Percentiles rank a stretch among this genome's conserved stretches.
Evolutionary conservation across 129 eudicot genomes (phyloP).

Genomic region (Rutidosis leptorrhynchoides): DNA sequence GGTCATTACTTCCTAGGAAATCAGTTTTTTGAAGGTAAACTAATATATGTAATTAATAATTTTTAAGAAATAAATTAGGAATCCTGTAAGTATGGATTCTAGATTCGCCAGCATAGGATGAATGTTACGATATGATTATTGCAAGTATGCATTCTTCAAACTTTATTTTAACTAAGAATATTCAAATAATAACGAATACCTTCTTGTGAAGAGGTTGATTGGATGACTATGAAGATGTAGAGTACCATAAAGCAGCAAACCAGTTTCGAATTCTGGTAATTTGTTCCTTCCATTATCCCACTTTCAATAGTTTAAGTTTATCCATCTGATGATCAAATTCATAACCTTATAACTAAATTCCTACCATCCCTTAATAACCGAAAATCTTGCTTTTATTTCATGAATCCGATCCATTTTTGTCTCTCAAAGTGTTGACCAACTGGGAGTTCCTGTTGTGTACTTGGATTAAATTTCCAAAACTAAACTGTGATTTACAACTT

Average conservation of each 20-base stretch:
- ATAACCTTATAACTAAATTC: slow-evolving; percentile 12
- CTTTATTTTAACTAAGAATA: not conserved
- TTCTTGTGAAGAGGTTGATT: slow-evolving; percentile 50
- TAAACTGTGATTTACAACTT: not conserved
- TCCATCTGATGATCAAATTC: slow-evolving; percentile 44
- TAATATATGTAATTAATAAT: not conserved
- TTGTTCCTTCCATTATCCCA: slow-evolving; percentile 53
- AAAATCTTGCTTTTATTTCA: slow-evolving; percentile 13
- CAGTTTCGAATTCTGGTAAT: slow-evolving; percentile 32
- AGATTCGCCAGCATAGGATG: too few species aligned
- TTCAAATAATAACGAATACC: slow-evolving; percentile 33
- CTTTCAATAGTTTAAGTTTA: slow-evolving; percentile 21
- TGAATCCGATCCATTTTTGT: slow-evolving; percentile 27
- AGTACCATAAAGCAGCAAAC: slow-evolving; percentile 38
- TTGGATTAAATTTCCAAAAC: slow-evolving; percentile 21
- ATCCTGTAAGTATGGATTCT: too few species aligned
- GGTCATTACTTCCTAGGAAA: too few species aligned
- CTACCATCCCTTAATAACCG: slow-evolving; percentile 19
- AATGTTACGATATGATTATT: too few species aligned
- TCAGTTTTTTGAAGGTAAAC: too few species aligned
- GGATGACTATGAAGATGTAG: slow-evolving; percentile 40
- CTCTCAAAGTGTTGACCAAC: slow-evolving; percentile 24
- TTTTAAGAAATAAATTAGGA: not conserved
- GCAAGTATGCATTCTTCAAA: too few species aligned
- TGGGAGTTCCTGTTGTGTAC: slow-evolving; percentile 20